Conservation (phyloP, 768 basidiomycete species). For the Tulasnella calospora region DNA sequence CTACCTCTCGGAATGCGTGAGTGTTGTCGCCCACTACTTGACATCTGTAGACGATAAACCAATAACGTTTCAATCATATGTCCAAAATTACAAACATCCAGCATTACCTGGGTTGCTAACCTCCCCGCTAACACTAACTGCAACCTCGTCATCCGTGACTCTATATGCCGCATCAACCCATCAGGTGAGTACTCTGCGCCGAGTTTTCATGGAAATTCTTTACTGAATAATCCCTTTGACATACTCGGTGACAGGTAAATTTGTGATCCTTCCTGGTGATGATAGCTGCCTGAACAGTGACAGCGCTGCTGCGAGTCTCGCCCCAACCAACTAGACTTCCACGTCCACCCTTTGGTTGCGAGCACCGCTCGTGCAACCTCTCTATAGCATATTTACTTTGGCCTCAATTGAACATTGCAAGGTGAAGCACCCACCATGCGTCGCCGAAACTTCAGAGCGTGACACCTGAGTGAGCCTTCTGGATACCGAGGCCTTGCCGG, state of each 20-base stretch:
- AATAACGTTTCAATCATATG: background rate
- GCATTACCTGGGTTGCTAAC: slow-evolving; percentile 7
- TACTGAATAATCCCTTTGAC: background rate
- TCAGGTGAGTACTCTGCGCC: background rate
- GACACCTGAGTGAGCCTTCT: too few species aligned
- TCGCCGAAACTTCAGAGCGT: too few species aligned
- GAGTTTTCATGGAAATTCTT: background rate
- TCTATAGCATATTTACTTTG: too few species aligned
- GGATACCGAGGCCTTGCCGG: too few species aligned
- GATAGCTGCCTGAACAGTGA: background rate
- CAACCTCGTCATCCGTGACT: background rate
- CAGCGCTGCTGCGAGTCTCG: too few species aligned
- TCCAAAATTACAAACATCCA: background rate
- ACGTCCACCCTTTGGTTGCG: too few species aligned
- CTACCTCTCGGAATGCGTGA: background rate
- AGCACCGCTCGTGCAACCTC: too few species aligned
- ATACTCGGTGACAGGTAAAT: background rate
- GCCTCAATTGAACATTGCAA: too few species aligned
- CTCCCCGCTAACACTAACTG: background rate
- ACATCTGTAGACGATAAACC: background rate
- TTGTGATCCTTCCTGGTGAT: background rate
- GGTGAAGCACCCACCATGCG: too few species aligned
- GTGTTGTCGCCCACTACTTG: background rate
- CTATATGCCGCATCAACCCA: background rate
- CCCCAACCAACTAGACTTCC: background rate